Conservation (phyloP, 2,329 filamentous ascomycete species). For the Colletotrichum sp. region DNA sequence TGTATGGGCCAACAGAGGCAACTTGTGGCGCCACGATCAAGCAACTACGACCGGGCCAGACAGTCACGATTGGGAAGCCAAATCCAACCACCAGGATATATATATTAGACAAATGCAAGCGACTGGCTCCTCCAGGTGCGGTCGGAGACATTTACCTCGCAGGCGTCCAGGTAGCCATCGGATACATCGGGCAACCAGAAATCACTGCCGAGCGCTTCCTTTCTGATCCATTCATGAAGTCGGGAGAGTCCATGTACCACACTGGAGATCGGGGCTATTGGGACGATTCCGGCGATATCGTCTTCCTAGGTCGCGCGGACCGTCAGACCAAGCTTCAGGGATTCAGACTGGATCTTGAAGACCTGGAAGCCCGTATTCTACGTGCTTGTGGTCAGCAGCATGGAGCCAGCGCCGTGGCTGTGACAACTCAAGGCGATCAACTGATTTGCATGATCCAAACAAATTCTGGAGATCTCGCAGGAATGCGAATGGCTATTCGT, state of each 20-base stretch:
- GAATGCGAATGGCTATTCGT: slow-evolving; percentile 7
- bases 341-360: slow-evolving; percentile 35
- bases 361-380: slow-evolving; percentile 21
- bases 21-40: slow-evolving; percentile 42
- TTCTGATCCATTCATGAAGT: slow-evolving; percentile 24
- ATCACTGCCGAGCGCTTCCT: slow-evolving; percentile 33
- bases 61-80: slow-evolving; percentile 29
- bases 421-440: slow-evolving; percentile 27
- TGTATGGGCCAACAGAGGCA: slow-evolving; percentile 49
- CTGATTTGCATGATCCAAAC: slow-evolving; percentile 34
- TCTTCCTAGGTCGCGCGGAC: slow-evolving; percentile 40
- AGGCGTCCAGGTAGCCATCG: slow-evolving; percentile 45
- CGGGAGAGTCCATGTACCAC: slow-evolving; percentile 37
- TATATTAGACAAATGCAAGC: slow-evolving; percentile 35
- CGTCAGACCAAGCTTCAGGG: slow-evolving; percentile 33
- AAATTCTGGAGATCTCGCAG: not conserved
- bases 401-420: slow-evolving; percentile 25
- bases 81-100: slow-evolving; percentile 39
- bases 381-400: slow-evolving; percentile 1
- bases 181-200: slow-evolving; percentile 41
- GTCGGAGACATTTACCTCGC: slow-evolving; percentile 47
- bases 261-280: slow-evolving; percentile 44
- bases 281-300: slow-evolving; percentile 34
- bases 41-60: slow-evolving; percentile 23
- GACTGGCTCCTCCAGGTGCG: slow-evolving; percentile 34